Evolutionary conservation across 106 monocot genomes (phyloP), one percentile per base, ranked within the genome.

Genomic region (Dendrobium catenatum): DNA sequence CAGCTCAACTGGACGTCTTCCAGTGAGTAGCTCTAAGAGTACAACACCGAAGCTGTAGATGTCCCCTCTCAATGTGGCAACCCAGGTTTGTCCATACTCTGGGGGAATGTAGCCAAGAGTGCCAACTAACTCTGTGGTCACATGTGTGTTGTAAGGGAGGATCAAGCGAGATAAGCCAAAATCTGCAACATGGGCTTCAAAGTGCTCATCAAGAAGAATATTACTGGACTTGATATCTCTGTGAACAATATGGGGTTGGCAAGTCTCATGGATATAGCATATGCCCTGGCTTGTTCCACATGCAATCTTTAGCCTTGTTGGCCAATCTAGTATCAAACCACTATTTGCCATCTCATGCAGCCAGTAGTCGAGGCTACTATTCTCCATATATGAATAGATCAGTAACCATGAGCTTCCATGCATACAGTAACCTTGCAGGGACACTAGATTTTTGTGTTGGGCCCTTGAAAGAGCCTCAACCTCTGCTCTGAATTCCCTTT

Each of bases 211-310:
- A 0, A 96, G 87, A 48, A 96, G 80, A 43, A 96, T 96, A 84
- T 96, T 96, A 88, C 96, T 96, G 4, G 96, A 94, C 43, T 96
- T 96, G 91, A 96, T 93, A 84, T 96, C 96, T 9, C 96, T 73
- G 82, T 96, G 96, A 48, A 96, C 93, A 51, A 96, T 96, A 77
- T 93, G 96, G 7, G 96, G 96, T 27, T 89, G 91, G 76, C 93
- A 93, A 4, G 90, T 93, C 82, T 93, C 89, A 81, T 96, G 96
- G 81, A 96, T 85, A 83, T 93, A 96, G 18, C 91, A 79, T 10
- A 96, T 88, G 48, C 93, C 96, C 4, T 85, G 87, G n/a, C 93
- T 90, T 1, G 93, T 82, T 8, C 79, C 79, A 9, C 5, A 66
- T 27, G 79, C 79, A 43, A 79, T 79, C 44, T 43, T 79, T 19